Conservation (phyloP, 495 filamentous ascomycete species). For the Annulohypoxylon moriforme region DNA sequence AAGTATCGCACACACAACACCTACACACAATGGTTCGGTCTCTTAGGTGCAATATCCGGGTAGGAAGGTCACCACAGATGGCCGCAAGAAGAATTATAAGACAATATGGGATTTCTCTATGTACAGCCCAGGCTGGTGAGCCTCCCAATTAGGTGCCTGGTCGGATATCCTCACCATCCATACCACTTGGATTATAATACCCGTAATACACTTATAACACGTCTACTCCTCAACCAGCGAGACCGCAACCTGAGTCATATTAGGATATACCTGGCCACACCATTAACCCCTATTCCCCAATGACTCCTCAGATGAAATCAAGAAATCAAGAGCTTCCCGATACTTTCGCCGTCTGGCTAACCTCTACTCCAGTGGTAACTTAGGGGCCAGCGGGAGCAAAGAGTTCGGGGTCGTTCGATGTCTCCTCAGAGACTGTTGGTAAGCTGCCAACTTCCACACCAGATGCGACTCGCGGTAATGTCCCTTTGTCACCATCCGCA, state of each 20-base stretch:
- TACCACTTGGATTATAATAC: not conserved
- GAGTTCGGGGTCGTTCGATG: not conserved
- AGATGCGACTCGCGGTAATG: constrained; percentile 7
- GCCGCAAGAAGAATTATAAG: not conserved
- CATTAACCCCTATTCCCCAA: not conserved
- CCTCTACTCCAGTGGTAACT: constrained; percentile 11
- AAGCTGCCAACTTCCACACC: constrained; percentile 17
- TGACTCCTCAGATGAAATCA: not conserved
- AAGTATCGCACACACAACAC: no score
- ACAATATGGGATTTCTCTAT: not conserved
- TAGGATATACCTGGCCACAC: not conserved
- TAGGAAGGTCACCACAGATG: no score
- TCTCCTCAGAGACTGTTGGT: constrained; percentile 16
- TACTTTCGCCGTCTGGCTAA: constrained; percentile 17
- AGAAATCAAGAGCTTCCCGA: constrained; percentile 8
- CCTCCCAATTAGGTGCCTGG: not conserved
- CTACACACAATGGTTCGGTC: no score
- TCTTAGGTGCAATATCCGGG: no score
- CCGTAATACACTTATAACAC: not conserved
- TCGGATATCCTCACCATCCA: not conserved
- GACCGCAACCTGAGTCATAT: not conserved
- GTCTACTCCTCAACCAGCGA: not conserved
- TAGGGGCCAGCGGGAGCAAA: not conserved
- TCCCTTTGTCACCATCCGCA: constrained; percentile 1
- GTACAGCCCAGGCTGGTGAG: not conserved